Conservation (phyloP, 495 filamentous ascomycete species). For the Penicillium macrosclerotiorum region DNA sequence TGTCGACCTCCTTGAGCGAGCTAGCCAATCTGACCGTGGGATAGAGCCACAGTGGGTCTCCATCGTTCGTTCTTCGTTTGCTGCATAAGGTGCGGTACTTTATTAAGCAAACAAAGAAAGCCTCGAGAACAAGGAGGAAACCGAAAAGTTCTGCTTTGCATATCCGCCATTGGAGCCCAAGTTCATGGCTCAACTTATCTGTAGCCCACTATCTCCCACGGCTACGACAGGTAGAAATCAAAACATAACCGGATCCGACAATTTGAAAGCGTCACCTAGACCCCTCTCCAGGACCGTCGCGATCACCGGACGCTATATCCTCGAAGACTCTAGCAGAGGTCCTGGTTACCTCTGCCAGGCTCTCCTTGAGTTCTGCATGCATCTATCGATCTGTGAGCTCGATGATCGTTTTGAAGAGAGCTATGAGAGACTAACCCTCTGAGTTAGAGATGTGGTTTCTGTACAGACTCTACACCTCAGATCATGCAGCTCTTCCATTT, state of each 20-base stretch:
- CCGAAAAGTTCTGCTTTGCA: background rate
- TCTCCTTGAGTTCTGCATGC: conserved; percentile 2
- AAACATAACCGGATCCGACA: conserved; percentile 1
- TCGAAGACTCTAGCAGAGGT: conserved; percentile 1
- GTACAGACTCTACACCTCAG: conserved; percentile 1
- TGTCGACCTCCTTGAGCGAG: background rate
- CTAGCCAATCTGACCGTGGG: background rate
- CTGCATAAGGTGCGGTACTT: background rate
- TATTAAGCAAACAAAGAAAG: conserved; percentile 7
- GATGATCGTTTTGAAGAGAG: conserved; percentile 1
- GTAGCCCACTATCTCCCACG: conserved; percentile 1
- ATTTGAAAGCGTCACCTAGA: conserved; percentile 1
- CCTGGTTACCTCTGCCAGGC: conserved; percentile 3
- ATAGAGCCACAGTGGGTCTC: background rate
- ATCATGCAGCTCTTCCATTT: conserved; percentile 3
- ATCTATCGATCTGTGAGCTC: conserved; percentile 3
- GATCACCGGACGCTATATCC: conserved; percentile 2
- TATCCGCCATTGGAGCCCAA: background rate
- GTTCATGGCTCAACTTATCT: conserved; percentile 3
- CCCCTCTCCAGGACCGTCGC: conserved; percentile 1
- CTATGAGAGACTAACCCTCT: conserved; percentile 3
- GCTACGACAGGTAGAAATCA: background rate
- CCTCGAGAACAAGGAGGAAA: background rate
- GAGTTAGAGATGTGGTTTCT: conserved; percentile 2
- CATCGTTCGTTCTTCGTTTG: background rate